A percentile compares a stretch with the other conserved stretches of the same genome.
Conservation (phyloP, 768 basidiomycete species). For the Trametes sanguinea region DNA sequence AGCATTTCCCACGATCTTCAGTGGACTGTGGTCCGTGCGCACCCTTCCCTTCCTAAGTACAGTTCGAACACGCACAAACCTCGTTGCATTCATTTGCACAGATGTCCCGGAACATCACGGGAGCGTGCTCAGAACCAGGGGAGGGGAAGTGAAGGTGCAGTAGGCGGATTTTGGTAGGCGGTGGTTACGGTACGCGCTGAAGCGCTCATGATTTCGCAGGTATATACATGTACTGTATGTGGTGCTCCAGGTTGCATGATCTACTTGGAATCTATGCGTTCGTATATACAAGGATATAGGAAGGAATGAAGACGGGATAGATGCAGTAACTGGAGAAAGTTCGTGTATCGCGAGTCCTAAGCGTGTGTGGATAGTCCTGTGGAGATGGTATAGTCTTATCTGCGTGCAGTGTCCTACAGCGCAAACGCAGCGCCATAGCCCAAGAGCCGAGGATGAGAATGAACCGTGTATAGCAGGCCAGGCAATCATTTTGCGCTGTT, state of each 20-base stretch:
- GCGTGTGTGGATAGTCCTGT: too few relatives aligned
- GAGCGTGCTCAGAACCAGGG: background rate
- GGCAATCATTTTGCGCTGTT: background rate
- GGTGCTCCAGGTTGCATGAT: too few relatives aligned
- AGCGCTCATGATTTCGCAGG: background rate
- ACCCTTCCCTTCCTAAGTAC: constrained; percentile 1
- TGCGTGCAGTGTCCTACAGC: too few relatives aligned
- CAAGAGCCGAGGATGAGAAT: background rate
- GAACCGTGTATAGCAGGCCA: background rate
- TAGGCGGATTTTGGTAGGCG: background rate
- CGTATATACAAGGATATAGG: background rate
- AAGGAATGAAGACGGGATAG: background rate
- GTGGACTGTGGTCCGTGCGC: constrained; percentile 23
- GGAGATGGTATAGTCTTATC: too few relatives aligned
- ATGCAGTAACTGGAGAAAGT: background rate
- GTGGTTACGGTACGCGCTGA: too few relatives aligned
- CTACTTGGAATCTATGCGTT: too few relatives aligned
- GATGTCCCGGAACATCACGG: background rate
- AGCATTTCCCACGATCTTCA: constrained; percentile 26
- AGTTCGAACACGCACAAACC: constrained; percentile 8
- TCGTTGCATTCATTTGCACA: constrained; percentile 8
- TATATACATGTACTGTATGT: background rate
- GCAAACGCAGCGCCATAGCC: too few relatives aligned
- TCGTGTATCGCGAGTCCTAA: too few relatives aligned
- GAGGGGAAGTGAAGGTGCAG: background rate